phyloP scores from a whole-genome alignment of 108 stramenopile species.

The Poteriospumella lacustris region DNA sequence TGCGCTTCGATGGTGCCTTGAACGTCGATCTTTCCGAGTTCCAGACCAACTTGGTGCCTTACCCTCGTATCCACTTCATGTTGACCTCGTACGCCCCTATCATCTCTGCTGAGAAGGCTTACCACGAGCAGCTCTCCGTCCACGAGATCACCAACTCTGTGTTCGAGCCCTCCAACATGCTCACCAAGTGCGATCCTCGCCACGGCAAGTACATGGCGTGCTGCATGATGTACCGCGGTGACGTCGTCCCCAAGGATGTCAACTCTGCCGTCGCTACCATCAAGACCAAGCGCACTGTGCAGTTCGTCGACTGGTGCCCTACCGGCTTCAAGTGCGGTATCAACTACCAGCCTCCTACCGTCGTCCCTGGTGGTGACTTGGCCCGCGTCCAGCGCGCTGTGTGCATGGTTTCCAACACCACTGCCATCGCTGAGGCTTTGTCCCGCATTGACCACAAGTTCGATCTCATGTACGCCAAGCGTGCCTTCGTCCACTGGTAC shows the following conservation, averaged over 20 bases:
- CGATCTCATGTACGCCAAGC: conserved; percentile 99
- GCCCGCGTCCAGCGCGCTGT: conserved; percentile 73
- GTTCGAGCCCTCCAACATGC: conserved; percentile 83
- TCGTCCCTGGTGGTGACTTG: conserved; percentile 77
- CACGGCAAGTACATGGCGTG: conserved; percentile 56
- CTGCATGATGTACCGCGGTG: conserved; percentile 86
- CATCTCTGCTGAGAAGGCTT: conserved; percentile 80
- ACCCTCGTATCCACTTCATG: conserved; percentile 91
- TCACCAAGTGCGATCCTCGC: conserved; percentile 93
- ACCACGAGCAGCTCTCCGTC: conserved; percentile 83
- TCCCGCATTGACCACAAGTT: conserved; percentile 99
- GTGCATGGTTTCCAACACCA: conserved; percentile 99
- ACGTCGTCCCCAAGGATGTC: conserved; percentile 88
- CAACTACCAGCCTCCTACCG: conserved; percentile 50
- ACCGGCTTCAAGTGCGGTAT: conserved; percentile 63
- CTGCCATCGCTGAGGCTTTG: conserved; percentile 94
- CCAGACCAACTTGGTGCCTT: conserved; percentile 92
- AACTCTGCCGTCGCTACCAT: conserved; percentile 83
- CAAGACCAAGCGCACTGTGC: conserved; percentile 90
- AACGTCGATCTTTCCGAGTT: conserved; percentile 93
- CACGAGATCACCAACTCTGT: conserved; percentile 89
- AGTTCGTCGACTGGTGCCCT: conserved; percentile 93
- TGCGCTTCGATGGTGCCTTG: conserved; percentile 88
- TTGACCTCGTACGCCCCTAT: conserved; percentile 86
- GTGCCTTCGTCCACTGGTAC: conserved; percentile 99